These are phyloP conservation scores for Tetrapisispora fleetii DNA, from an alignment of 805 yeast species.

Conservation along the genomic window DNA sequence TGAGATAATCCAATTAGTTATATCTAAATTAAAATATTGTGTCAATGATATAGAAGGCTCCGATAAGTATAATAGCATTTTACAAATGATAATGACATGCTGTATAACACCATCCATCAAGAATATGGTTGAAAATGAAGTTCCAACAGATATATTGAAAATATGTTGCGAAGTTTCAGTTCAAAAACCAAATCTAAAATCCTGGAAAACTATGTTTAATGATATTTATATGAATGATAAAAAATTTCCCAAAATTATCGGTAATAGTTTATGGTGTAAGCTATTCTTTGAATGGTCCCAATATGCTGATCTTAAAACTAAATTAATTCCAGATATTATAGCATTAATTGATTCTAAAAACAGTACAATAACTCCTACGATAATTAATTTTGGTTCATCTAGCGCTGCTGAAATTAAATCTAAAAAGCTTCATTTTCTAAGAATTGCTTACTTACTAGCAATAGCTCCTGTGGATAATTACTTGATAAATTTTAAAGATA, in stretches of 20 bases:
- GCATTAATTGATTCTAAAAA: constrained; percentile 30
- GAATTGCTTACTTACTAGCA: constrained; percentile 55
- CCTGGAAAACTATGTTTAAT: constrained; percentile 53
- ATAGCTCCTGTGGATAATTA: constrained; percentile 52
- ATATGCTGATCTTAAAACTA: constrained; percentile 45
- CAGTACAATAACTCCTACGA: constrained; percentile 41
- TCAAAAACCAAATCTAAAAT: constrained; percentile 32
- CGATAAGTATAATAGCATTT: constrained; percentile 46
- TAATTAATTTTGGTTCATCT: constrained; percentile 49
- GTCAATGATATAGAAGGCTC: constrained; percentile 22
- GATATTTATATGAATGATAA: constrained; percentile 55
- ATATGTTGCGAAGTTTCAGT: constrained; percentile 32
- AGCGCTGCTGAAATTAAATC: constrained; percentile 56
- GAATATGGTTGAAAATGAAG: constrained; percentile 32
- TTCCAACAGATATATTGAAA: constrained; percentile 35
- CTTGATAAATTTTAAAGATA: constrained; percentile 37
- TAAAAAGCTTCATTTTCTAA: constrained; percentile 44
- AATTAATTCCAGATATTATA: constrained; percentile 26
- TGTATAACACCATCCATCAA: constrained; percentile 46
- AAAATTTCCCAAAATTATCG: constrained; percentile 12
- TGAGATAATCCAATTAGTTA: constrained; percentile 11
- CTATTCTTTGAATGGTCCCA: constrained; percentile 55
- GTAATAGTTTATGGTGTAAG: constrained; percentile 37
- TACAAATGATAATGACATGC: constrained; percentile 45
- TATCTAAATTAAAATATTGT: constrained; percentile 12